Evolutionary conservation across 495 filamentous ascomycete genomes (phyloP), one percentile per base, ranked within the genome.

Genomic region (Penicillium cataractarum): DNA sequence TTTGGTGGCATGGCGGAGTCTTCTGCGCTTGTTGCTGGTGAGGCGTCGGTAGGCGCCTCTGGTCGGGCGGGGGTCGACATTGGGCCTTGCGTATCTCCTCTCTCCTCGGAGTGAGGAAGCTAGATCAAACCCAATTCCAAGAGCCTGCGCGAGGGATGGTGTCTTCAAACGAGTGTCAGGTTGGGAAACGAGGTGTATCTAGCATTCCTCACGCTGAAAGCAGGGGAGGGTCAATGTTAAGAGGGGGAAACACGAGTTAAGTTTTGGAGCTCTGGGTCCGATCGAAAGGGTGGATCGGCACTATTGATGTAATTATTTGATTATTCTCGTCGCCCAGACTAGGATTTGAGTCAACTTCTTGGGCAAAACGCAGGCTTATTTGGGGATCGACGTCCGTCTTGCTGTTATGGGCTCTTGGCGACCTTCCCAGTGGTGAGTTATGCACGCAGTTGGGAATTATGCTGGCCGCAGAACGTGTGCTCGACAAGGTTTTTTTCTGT

Each of bases 1-100:
- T 66, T 65, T 5, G 32, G 39, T 17, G 67, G 35, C 9, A 46
- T 22, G 8, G 49, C 19, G 27, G 58, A 37, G 10, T 51, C 55
- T 35, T 65, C 61, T 33, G 48, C 56, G 31, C 57, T 66, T 2
- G 60, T 53, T 4, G 49, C 33, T 9, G 58, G 60, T 33, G 64
- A 60, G 22, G 62, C 42, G 1, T 22, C 60, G n/a, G 39, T 33
- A n/a, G 13, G 31, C 50, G 13, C 54, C 57, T 62, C 55, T 19
- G 59, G 58, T 58, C 53, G 67, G n/a, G 55, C 35, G 37, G 62
- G 24, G 17, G 65, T 59, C n/a, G 60, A 65, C 61, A 67, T 67
- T 29, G n/a, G 48, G 22, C 10, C 33, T 17, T 50, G n/a, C n/a
- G 35, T 35, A 33, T 24, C 15, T 19, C 51, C 19, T 44, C 27